Evolutionary conservation across 106 monocot genomes (phyloP), one percentile per base, ranked within the genome.

Genomic region (Narthecium ossifragum): DNA sequence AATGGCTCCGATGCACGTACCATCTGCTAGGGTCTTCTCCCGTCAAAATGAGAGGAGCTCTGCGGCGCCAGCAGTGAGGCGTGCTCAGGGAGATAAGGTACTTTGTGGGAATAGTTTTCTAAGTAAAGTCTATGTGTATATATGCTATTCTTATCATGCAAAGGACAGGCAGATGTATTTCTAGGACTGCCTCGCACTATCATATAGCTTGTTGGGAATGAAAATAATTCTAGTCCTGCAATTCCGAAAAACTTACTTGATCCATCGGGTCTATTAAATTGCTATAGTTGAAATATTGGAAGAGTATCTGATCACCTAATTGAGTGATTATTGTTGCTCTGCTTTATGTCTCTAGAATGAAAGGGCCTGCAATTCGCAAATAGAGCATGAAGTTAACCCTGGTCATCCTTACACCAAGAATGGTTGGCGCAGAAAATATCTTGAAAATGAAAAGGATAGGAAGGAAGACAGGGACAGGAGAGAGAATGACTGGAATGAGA

Each of bases 381-480:
- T 55, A 32, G 90, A 86, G 28, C 78, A 75, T 4, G 98, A 87
- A 60, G 71, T 71, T 20, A 98, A 81, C 65, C 87, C 91, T 45
- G 81, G 86, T 63, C 80, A 78, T 14, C 84, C 81, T 54, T 80
- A 96, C 51, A 61, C 34, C 23, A 90, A 94, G 40, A 77, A 83
- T 73, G 94, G 80, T 17, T 78, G 62, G 38, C 75, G 81, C 27
- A 74, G 67, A 55, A 75, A 71, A 69, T 72, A 69, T 30, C 32
- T 40, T 61, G 89, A 89, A 37, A 85, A 83, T 71, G 92, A 84
- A 62, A 86, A 68, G 30, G 88, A 88, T 31, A 78, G 85, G 57
- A 88, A 88, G 59, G 88, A 87, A 65, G 83, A 80, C 38, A 75
- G 65, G 40, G 85, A 85, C 36, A 78, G 74, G 50, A 72, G 65